Evolutionary conservation across 139 green algal genomes (phyloP).

Genomic region (Nannochloris sp.): DNA sequence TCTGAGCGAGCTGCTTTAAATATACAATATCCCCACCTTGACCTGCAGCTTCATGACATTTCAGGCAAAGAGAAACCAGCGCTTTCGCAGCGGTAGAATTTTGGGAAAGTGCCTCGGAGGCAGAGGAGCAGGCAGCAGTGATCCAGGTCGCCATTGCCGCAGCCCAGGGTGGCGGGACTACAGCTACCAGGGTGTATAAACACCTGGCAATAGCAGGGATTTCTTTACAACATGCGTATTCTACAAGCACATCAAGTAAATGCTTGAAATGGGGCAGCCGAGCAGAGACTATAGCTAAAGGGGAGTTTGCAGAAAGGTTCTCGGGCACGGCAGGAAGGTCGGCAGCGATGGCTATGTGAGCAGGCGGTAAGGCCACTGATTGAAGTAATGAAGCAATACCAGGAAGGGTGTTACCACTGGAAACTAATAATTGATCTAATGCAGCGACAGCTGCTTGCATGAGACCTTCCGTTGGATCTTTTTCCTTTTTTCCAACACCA

Average conservation of each 20-base stretch:
- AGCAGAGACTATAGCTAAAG: slow-evolving; percentile 2
- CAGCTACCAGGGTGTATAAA: background rate
- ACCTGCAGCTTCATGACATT: background rate
- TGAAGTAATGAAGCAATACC: background rate
- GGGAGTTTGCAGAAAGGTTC: background rate
- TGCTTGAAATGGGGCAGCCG: slow-evolving; percentile 13
- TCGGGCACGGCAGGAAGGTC: background rate
- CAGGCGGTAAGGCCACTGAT: background rate
- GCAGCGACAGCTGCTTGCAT: slow-evolving; percentile 4
- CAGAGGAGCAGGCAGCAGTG: background rate
- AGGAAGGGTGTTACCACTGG: background rate
- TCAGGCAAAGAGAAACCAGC: slow-evolving; percentile 8
- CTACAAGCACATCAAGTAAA: background rate
- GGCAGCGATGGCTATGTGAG: background rate
- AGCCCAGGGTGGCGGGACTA: slow-evolving; percentile 2
- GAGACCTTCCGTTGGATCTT: slow-evolving; percentile 9
- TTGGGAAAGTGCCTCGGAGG: background rate
- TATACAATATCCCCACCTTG: background rate
- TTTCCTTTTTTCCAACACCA: slow-evolving; percentile 15
- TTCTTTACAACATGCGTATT: slow-evolving; percentile 12
- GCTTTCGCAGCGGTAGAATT: background rate
- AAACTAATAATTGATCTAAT: background rate
- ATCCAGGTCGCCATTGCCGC: slow-evolving; percentile 4
- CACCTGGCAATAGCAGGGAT: slow-evolving; percentile 7
- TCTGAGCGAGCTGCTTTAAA: background rate